A percentile compares a stretch with the other conserved stretches of the same genome.
Evolutionary conservation across 768 basidiomycete genomes (phyloP).

Genomic region (Pleurotus eryngii): DNA sequence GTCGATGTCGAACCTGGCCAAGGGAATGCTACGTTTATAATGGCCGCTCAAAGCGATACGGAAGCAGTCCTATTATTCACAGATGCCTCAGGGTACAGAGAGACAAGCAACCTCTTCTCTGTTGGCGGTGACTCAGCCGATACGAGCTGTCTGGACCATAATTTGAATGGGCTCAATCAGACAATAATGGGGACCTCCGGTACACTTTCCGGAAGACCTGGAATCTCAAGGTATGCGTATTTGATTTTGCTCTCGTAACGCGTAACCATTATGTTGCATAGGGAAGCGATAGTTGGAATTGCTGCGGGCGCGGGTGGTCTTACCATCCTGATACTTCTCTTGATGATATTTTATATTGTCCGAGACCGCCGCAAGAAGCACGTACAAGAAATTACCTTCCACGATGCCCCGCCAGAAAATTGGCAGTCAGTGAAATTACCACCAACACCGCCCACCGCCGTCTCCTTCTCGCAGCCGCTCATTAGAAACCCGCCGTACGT

Average conservation of each 20-base stretch:
- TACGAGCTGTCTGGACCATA: conserved; percentile 11
- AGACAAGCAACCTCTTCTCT: conserved; percentile 41
- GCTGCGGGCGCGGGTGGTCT: conserved; percentile 35
- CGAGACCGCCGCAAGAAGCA: conserved; percentile 35
- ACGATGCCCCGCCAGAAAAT: neutral
- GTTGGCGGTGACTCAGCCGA: conserved; percentile 30
- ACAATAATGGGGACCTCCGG: neutral
- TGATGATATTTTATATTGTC: conserved; percentile 40
- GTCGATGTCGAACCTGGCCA: conserved; percentile 21
- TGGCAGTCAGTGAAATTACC: conserved; percentile 8
- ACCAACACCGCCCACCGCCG: conserved; percentile 6
- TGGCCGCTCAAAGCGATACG: conserved; percentile 33
- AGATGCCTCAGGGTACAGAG: conserved; percentile 32
- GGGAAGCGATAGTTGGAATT: conserved; percentile 43
- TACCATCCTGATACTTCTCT: conserved; percentile 35
- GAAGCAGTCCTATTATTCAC: conserved; percentile 43
- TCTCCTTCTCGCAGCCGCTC: conserved; percentile 10
- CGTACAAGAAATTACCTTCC: conserved; percentile 4
- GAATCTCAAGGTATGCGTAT: conserved; percentile 8
- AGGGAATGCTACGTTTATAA: conserved; percentile 39
- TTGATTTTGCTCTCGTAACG: neutral
- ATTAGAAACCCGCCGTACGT: conserved; percentile 36
- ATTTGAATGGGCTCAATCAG: neutral
- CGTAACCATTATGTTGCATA: conserved; percentile 15
- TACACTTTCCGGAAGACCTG: neutral